Percentiles rank a stretch among this genome's conserved stretches.
Evolutionary conservation across 495 filamentous ascomycete genomes (phyloP).

Genomic region (Lasiosphaeris hirsuta): DNA sequence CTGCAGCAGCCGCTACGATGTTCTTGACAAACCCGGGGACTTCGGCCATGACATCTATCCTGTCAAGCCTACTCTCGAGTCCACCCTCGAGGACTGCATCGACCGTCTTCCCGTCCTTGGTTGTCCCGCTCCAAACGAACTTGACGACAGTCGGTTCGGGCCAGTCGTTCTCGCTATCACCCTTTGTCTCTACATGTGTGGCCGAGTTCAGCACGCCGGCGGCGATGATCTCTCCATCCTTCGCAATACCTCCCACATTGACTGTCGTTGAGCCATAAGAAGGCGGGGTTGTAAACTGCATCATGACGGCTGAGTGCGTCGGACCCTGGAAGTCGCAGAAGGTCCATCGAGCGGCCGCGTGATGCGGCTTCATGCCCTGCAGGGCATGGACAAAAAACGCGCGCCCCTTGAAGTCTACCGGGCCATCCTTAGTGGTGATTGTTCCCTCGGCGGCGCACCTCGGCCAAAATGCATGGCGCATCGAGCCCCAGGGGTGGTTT

Average conservation of each 20-base stretch:
- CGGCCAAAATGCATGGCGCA: conserved; percentile 93
- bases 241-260: conserved; percentile 75
- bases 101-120: conserved; percentile 69
- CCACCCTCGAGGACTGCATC: conserved; percentile 64
- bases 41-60: conserved; percentile 94
- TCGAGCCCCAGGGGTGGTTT: conserved; percentile 81
- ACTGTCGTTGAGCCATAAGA: conserved; percentile 90
- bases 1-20: conserved; percentile 79
- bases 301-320: conserved; percentile 81
- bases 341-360: conserved; percentile 91
- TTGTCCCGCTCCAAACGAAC: conserved; percentile 76
- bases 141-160: conserved; percentile 73
- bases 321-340: conserved; percentile 89
- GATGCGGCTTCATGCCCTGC: conserved; percentile 98
- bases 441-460: conserved; percentile 74
- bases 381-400: conserved; percentile 77
- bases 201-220: conserved; percentile 61
- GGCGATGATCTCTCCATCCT: conserved; percentile 73
- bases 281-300: conserved; percentile 94
- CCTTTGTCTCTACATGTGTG: conserved; percentile 62
- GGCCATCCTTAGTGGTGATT: conserved; percentile 78
- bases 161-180: conserved; percentile 81
- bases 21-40: conserved; percentile 93
- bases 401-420: conserved; percentile 76
- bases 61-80: conserved; percentile 70